Conservation (phyloP, 345 rosid species). For the Populus alba region DNA sequence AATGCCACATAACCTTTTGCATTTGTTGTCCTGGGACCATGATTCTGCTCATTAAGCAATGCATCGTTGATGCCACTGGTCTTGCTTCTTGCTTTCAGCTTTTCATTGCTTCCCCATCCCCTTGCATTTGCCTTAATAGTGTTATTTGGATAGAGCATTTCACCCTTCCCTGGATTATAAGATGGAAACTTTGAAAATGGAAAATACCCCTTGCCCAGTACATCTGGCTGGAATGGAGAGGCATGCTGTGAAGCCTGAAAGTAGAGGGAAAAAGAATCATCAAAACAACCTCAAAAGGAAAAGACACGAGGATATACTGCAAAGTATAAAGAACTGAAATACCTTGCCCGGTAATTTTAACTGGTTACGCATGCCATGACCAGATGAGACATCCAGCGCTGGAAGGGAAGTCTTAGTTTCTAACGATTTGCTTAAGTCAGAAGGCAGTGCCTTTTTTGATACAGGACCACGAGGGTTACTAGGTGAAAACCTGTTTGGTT, state of each 20-base stretch:
- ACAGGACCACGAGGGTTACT: conserved; percentile 23
- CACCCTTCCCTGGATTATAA: conserved; percentile 40
- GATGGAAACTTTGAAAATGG: conserved; percentile 24
- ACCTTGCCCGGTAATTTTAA: conserved; percentile 44
- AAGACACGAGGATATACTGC: not conserved
- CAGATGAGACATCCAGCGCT: conserved; percentile 12
- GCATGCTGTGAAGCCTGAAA: conserved; percentile 15
- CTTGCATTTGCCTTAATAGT: conserved; percentile 25
- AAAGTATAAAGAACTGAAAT: conserved; percentile 4
- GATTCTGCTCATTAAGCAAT: conserved; percentile 31
- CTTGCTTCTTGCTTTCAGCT: conserved; percentile 34
- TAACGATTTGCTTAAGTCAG: conserved; percentile 8
- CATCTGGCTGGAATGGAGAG: conserved; percentile 23
- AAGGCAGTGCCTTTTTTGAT: conserved; percentile 1
- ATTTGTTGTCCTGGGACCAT: conserved; percentile 25
- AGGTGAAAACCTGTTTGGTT: conserved; percentile 38
- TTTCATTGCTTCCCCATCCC: conserved; percentile 37
- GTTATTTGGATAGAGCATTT: conserved; percentile 18
- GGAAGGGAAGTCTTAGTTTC: conserved; percentile 31
- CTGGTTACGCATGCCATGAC: conserved; percentile 33
- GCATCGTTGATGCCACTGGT: conserved; percentile 21
- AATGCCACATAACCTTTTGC: conserved; percentile 21
- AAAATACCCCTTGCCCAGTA: conserved; percentile 19
- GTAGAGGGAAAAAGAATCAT: not conserved
- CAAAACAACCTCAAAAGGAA: not conserved